Base-by-base conservation (phyloP, 78 protist genomes). In the Dictyostelium purpureum region DNA sequence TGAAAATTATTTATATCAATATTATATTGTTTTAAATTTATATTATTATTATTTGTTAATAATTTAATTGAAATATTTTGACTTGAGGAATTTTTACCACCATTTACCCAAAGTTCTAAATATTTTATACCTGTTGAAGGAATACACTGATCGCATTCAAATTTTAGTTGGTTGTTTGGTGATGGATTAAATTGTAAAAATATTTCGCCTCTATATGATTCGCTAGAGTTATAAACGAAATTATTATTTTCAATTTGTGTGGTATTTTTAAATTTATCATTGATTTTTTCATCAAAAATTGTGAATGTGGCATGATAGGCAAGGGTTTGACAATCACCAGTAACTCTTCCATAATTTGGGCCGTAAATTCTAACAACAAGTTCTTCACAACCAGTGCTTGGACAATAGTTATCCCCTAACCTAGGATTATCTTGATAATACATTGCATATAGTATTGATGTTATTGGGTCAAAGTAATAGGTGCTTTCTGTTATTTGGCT, bases 251-350 rank as follows among this genome's bases (percentile, higher is more conserved):
- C 51, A 3, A 69, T 18, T 40, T 21, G 19, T 9, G 26, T n/a
- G 18, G 76, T 40, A 24, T 69, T 69, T 40, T 16, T 40, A 35
- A 51, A 75, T 75, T 75, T 75, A 19, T 33, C 28, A 52, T 75
- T 75, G 2, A 75, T 26, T 4, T 1, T 6, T 9, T 75, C 81
- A 51, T 28, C 42, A 38, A 75, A 75, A 33, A 75, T 21, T 14
- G 47, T 51, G 7, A 75, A 51, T 9, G 19, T 21, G 6, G 37
- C 35, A 0, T 42, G 21, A 21, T 75, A 75, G 0, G 42, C 11
- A 4, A 28, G 24, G 6, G 81, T 31, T 75, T 42, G 47, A 33
- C 81, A 75, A 52, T 75, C 81, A 75, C 81, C 81, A 16, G 81
- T 75, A 12, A 52, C 43, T 26, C 38, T 75, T 26, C 81, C 81